These are phyloP conservation scores for Penicillium griseofulvum DNA, from an alignment of 2,329 filamentous ascomycete species.

Conservation along the genomic window DNA sequence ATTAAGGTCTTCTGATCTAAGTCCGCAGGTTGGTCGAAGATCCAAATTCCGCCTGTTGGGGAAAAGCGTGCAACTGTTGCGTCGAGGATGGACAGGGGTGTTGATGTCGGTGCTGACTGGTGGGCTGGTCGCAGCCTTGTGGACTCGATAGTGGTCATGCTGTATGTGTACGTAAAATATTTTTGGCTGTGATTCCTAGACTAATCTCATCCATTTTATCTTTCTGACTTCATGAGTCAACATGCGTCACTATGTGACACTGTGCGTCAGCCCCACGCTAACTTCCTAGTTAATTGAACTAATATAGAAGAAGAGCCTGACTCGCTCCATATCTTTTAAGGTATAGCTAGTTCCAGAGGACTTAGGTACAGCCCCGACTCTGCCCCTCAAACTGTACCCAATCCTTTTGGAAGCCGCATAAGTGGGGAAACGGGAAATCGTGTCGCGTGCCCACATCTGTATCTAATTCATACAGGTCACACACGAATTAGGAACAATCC, in stretches of 20 bases:
- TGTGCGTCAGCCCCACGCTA: background rate
- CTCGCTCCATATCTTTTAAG: background rate
- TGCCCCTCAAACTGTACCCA: too few species aligned
- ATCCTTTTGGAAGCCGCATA: too few species aligned
- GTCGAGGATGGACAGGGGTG: slow-evolving; percentile 12
- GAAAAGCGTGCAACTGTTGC: slow-evolving; percentile 11
- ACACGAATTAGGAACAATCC: too few species aligned
- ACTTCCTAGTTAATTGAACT: background rate
- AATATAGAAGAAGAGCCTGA: background rate
- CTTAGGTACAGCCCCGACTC: background rate
- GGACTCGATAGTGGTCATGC: slow-evolving; percentile 2
- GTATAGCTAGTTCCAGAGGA: background rate
- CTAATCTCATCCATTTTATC: background rate
- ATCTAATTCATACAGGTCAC: too few species aligned
- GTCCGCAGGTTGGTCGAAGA: background rate
- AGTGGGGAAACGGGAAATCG: background rate
- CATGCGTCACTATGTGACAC: background rate
- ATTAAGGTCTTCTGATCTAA: background rate
- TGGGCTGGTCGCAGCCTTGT: background rate
- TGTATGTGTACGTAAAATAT: background rate
- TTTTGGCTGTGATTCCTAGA: background rate
- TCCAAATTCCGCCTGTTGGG: slow-evolving; percentile 9
- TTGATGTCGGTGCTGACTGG: background rate
- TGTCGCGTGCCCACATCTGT: background rate
- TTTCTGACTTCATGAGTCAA: background rate